Base-by-base conservation (phyloP, 148 eudicot genomes). In the Fagopyrum homotropicum region DNA sequence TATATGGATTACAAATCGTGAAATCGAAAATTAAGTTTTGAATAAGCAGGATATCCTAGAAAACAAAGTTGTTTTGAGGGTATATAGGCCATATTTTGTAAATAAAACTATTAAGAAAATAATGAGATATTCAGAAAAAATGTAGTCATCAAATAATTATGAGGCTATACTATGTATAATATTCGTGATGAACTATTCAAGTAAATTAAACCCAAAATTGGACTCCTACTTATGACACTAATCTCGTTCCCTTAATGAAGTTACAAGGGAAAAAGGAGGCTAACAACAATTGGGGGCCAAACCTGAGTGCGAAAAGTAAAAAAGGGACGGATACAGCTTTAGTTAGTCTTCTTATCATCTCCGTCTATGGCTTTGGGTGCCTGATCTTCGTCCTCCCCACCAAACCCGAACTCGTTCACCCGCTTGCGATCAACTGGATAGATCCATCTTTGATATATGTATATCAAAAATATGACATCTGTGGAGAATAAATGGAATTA, bases 381-480 rank as follows among this genome's bases (percentile, higher is more conserved):
- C 29, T 90, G 16, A 52, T 78, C 86, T 69, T 85, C 93, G 52
- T 89, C 97, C 82, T 91, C 98, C 46, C 92, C 97, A 8, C 84
- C 97, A 78, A 94, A 94, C 64, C 98, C 98, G 57, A 94, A 94
- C 75, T 94, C 98, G 54, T 94, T 94, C 46, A 94, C 97, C 68
- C 98, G 84, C 82, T 90, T 94, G 80, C 80, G 87, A 82, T 94
- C 98, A 7, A 94, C 98, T 1, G 97, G 98, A 82, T 94, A 94
- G 59, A 85, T 77, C 98, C 98, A 94, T 81, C 91, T 82, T 85
- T 94, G 98, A 77, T 94, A 94, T 12, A 94, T 74, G 46, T 87
- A 88, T 85, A 94, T 94, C 88, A 94, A 82, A 75, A 94, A 94
- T 88, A 94, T 90, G 64, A 94, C 63, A 89, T 94, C 98, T 94